These are phyloP conservation scores for Nitzschia sp. DNA, from an alignment of 108 stramenopile species.

Conservation along the genomic window DNA sequence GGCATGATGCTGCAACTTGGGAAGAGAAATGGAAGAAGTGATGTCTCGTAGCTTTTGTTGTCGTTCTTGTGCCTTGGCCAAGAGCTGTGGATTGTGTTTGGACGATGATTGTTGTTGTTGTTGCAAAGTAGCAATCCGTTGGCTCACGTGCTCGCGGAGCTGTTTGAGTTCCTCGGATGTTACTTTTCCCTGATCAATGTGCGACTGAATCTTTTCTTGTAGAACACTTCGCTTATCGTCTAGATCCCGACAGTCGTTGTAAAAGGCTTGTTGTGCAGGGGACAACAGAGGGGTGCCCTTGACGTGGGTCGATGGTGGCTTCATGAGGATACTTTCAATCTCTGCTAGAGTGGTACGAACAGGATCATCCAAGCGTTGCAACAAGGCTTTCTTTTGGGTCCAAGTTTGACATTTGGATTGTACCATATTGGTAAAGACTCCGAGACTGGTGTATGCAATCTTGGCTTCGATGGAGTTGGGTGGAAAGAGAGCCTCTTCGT, in stretches of 20 bases:
- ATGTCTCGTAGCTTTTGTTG: constrained; percentile 48
- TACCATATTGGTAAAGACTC: constrained; percentile 68
- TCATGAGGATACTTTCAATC: constrained; percentile 75
- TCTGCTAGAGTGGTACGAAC: constrained; percentile 44
- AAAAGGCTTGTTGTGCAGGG: constrained; percentile 73
- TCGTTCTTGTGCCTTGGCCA: constrained; percentile 50
- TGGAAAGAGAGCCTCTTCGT: constrained; percentile 12
- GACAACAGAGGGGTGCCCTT: constrained; percentile 55
- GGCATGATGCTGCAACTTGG: constrained; percentile 60
- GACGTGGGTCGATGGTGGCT: neutral
- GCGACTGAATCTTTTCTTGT: constrained; percentile 57
- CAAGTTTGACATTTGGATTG: constrained; percentile 69
- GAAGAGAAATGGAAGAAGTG: constrained; percentile 33
- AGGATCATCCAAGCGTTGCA: constrained; percentile 30
- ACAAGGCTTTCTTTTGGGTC: constrained; percentile 82
- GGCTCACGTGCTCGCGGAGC: constrained; percentile 58
- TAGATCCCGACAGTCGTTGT: constrained; percentile 62
- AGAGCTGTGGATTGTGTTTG: constrained; percentile 38
- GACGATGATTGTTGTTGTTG: constrained; percentile 23
- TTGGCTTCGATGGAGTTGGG: constrained; percentile 61
- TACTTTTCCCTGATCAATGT: constrained; percentile 70
- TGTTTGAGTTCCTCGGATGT: constrained; percentile 50
- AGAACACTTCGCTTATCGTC: constrained; percentile 60
- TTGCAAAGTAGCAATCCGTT: constrained; percentile 49
- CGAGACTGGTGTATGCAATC: constrained; percentile 57